Evolutionary conservation across 2,329 filamentous ascomycete species (phyloP), one percentile per base, ranked within the genome.

Genomic region (Penicillium sp.): DNA sequence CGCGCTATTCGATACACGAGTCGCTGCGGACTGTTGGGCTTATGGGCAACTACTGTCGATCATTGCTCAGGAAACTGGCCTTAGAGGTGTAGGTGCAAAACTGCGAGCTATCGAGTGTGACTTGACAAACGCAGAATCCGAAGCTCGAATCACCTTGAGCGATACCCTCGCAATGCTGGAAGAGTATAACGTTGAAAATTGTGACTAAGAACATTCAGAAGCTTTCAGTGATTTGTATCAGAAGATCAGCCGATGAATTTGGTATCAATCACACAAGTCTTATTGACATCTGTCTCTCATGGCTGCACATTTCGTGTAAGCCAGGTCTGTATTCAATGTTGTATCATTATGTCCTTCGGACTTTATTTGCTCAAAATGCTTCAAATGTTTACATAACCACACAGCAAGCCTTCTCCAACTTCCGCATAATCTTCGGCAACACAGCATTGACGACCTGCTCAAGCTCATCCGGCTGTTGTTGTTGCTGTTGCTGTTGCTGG

Each of bases 341-440:
- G 10, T 42, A 42, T 42, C 19, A 21, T 21, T 6, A 42, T 13
- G 22, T 42, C 19, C 6, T 14, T 19, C 39, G 10, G 11, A 13
- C 39, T 22, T 14, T 42, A 42, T 21, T 42, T 42, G 10, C 19
- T 42, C 11, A 14, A 42, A 42, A 33, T 10, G 31, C 31, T 33
- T 33, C 31, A 31, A 14, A 24, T 29, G 26, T 19, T 78, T 79
- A 93, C 90, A 93, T 93, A 67, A 93, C 84, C 39, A 85, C 78
- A 78, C 90, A 93, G 76, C 89, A 93, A 57, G 77, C 78, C 74
- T 86, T 86, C 72, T 87, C 86, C 71, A 91, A 71, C 76, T 87
- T 87, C 68, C 81, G 82, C 61, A 90, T 68, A 35, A 90, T 68
- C 71, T 79, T 83, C 8, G 84, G 83, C 64, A 90, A 69, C 31